phyloP scores from a whole-genome alignment of 768 basidiomycete genomes.

The Trichaptum fuscoviolaceum region DNA sequence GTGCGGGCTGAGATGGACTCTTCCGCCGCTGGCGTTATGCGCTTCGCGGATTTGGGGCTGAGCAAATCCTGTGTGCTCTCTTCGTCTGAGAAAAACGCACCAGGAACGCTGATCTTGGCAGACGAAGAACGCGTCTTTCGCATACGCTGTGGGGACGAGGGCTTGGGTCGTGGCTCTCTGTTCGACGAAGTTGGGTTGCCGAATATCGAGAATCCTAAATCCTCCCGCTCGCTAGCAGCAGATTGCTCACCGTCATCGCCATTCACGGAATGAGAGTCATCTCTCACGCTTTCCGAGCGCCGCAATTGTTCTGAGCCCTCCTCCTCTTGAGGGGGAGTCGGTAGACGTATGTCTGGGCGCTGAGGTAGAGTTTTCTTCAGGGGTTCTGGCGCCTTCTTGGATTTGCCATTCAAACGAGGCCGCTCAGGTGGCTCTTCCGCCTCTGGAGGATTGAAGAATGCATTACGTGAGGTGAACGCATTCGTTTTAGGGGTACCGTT shows the following conservation, averaged over 20 bases:
- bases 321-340: slow-evolving; percentile 2
- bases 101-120: slow-evolving; percentile 7
- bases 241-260: slow-evolving; percentile 30
- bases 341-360: slow-evolving; percentile 9
- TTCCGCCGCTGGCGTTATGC: slow-evolving; percentile 6
- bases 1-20: slow-evolving; percentile 10
- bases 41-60: slow-evolving; percentile 8
- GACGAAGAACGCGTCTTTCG: slow-evolving; percentile 22
- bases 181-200: background rate
- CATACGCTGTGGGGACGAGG: slow-evolving; percentile 37
- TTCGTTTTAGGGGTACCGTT: slow-evolving; percentile 37
- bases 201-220: slow-evolving; percentile 3
- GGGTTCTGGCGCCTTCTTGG: slow-evolving; percentile 11
- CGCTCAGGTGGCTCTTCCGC: slow-evolving; percentile 12
- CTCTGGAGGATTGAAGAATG: slow-evolving; percentile 57
- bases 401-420: slow-evolving; percentile 7
- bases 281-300: slow-evolving; percentile 11
- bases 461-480: slow-evolving; percentile 42
- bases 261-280: slow-evolving; percentile 13
- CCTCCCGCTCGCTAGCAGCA: slow-evolving; percentile 26
- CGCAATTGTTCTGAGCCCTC: slow-evolving; percentile 8
- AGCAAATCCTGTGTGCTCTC: slow-evolving; percentile 8
- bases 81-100: slow-evolving; percentile 8
- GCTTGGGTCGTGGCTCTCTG: background rate
- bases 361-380: slow-evolving; percentile 15